Evolutionary conservation across 495 filamentous ascomycete genomes (phyloP).

Genomic region (Penicillium arizonense): DNA sequence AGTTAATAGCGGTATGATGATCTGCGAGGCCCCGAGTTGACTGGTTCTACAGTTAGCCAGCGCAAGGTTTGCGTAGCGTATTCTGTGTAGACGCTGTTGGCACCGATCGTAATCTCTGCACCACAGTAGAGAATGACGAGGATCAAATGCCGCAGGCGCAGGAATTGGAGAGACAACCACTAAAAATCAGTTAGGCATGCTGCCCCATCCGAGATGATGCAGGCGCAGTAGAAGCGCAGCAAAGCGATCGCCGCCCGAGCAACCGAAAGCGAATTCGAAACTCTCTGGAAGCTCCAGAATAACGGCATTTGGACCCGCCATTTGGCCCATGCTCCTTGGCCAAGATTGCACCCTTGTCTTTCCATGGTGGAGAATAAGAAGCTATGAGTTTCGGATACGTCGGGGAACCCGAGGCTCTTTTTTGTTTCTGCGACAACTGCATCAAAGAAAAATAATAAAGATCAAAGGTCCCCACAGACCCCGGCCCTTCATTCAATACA

Average conservation of each 20-base stretch:
- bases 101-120: not conserved
- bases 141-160: not conserved
- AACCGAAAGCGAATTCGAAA: not conserved
- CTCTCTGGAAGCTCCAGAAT: not conserved
- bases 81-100: slow-evolving; percentile 4
- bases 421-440: not conserved
- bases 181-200: not conserved
- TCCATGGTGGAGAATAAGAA: slow-evolving; percentile 5
- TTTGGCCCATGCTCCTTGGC: not conserved
- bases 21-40: not conserved
- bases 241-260: slow-evolving; percentile 1
- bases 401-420: not conserved
- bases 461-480: not conserved
- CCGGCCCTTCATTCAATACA: not conserved
- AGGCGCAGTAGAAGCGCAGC: not conserved
- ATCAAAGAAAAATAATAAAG: slow-evolving; percentile 1
- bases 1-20: slow-evolving; percentile 5
- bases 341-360: slow-evolving; percentile 1
- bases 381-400: slow-evolving; percentile 3
- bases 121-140: no score
- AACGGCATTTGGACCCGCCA: not conserved
- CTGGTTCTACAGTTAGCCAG: slow-evolving; percentile 3
- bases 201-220: not conserved
- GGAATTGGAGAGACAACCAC: not conserved
- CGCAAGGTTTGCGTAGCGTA: slow-evolving; percentile 4